Evolutionary conservation across 805 yeast species (phyloP), one percentile per base, ranked within the genome.

Genomic region (Zygotorulaspora florentina): DNA sequence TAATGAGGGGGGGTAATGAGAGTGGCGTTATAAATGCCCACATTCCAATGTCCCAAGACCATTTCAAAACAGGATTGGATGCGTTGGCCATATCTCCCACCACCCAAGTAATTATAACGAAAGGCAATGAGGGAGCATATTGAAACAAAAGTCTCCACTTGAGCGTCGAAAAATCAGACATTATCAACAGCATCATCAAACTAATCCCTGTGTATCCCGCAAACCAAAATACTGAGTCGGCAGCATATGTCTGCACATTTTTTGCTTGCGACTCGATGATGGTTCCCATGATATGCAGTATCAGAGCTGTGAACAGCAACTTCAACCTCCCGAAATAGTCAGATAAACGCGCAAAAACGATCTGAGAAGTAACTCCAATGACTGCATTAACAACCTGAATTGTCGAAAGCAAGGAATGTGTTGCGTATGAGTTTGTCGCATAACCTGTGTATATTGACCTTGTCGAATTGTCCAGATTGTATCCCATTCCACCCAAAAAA

Each of bases 21-120:
- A 75, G 58, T 31, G 83, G 83, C 65, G 74, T 69, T 42, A 79
- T 74, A 52, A 75, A 72, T 2, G 83, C 83, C 78, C 79, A 79
- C 67, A 79, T 77, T 28, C 79, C 81, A 52, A 77, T 74, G 47
- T 75, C 73, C 79, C 81, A 78, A 17, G 71, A 63, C 74, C 80
- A 75, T 16, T 61, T 53, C 8, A 58, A 48, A 9, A 62, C 50
- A 15, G 51, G 35, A 40, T 61, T 66, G 44, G 72, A 64, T 26
- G 64, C 64, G 11, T 55, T 46, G 6, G 71, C 58, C 31, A 83
- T 67, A 56, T 78, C 62, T 52, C 86, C 87, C 28, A 79, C 65
- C 42, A 81, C 70, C 88, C 88, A 83, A 18, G 88, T 80, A 59
- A 81, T 83, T 58, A 83, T 79, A 51, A 83, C 74, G 55, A 77